Evolutionary conservation across 164 flowering plant genomes (phyloP), one percentile per base, ranked within the genome.

Genomic region (Vitis cinerea): DNA sequence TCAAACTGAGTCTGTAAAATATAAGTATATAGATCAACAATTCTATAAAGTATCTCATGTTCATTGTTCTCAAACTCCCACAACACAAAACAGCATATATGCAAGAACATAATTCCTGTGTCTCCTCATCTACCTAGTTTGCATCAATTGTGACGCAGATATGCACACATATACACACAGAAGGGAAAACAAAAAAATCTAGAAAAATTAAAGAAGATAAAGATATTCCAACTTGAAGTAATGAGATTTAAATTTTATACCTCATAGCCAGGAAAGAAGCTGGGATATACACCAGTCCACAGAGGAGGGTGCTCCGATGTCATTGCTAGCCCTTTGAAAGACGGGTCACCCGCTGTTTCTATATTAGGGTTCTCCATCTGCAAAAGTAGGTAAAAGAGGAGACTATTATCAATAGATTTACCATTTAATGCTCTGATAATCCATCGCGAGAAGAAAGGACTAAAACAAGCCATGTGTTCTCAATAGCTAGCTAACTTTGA

Each of bases 191-290:
- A 52, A 30, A 47, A 63, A 1, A 17, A 30, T 8, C n/a, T 31
- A 2, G 8, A 8, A 23, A 12, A 37, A 55, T 12, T 8, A 50
- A 4, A 57, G n/a, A 23, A 12, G 27, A 23, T 2, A 23, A 16
- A 10, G 5, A 14, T 4, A 27, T 10, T 23, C 27, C 27, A 23
- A 23, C 14, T 60, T 29, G 29, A 52, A 3, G 19, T n/a, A n/a
- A 48, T 47, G 49, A 44, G 58, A 19, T 9, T 12, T 13, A 54
- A 15, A 54, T 10, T 71, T 37, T 37, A 3, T 77, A 89, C 94
- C 91, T 86, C 82, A 68, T 70, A 75, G 52, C 61, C 75, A 58
- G 87, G 80, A 75, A 80, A 73, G 81, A 78, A 65, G 31, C 75
- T 67, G 31, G 89, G 83, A 70, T 74, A 75, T n/a, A 70, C 27